Evolutionary conservation across 2,329 filamentous ascomycete genomes (phyloP).

Genomic region (Scedosporium minutisporum): DNA sequence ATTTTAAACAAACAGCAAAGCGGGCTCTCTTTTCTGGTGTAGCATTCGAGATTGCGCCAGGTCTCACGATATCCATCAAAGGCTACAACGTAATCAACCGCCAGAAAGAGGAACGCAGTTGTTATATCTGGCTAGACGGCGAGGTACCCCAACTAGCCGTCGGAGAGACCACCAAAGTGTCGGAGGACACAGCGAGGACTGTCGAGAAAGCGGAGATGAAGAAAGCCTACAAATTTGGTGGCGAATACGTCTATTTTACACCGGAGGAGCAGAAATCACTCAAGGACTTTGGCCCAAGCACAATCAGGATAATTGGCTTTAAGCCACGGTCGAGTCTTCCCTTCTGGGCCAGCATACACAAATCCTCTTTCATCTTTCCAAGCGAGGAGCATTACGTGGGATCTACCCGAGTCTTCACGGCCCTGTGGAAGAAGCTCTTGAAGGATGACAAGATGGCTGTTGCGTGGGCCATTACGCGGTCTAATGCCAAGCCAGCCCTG

Average conservation of each 20-base stretch:
- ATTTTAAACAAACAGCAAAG: conserved; percentile 79
- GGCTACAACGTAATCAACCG: conserved; percentile 84
- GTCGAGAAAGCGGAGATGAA: conserved; percentile 75
- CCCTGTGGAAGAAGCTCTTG: conserved; percentile 78
- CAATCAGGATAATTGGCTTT: conserved; percentile 88
- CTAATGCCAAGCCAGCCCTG: conserved; percentile 69
- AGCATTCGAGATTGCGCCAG: conserved; percentile 79
- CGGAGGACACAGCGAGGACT: conserved; percentile 65
- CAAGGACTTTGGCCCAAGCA: conserved; percentile 69
- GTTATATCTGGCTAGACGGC: conserved; percentile 81
- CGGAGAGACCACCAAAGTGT: conserved; percentile 63
- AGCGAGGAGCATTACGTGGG: conserved; percentile 84
- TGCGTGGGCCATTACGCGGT: conserved; percentile 80
- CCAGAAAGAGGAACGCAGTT: conserved; percentile 70
- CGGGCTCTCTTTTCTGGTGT: conserved; percentile 78
- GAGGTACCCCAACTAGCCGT: conserved; percentile 73
- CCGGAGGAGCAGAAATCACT: conserved; percentile 73
- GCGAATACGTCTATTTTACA: conserved; percentile 77
- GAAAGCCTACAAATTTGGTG: conserved; percentile 94
- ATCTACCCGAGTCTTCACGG: conserved; percentile 85
- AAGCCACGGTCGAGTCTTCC: conserved; percentile 69
- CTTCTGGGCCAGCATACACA: conserved; percentile 76
- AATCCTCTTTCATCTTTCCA: conserved; percentile 87
- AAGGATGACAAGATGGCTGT: conserved; percentile 72
- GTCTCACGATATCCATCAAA: conserved; percentile 79